Conservation (phyloP, 225 moss, liverwort and hornwort genomes). For the Neckera pumila region DNA sequence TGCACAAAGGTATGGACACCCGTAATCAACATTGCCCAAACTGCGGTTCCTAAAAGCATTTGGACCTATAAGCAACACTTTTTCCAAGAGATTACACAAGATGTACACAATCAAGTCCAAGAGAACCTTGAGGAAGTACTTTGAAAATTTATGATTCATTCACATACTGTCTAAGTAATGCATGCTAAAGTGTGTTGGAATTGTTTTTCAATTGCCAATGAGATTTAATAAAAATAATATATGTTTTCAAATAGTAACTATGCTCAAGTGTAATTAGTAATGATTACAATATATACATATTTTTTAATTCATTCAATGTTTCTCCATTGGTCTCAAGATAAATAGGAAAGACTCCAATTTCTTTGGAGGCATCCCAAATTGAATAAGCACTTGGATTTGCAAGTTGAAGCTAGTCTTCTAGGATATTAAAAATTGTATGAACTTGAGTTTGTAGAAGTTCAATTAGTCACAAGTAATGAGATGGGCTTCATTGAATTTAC, state of each 20-base stretch:
- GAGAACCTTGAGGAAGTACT: too few relatives aligned
- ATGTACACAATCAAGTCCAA: background rate
- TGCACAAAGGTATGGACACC: background rate
- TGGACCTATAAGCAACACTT: background rate
- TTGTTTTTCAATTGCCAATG: background rate
- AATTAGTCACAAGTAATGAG: background rate
- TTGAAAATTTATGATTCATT: background rate
- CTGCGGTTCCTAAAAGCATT: too few relatives aligned
- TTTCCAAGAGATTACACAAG: background rate
- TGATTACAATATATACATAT: accelerated
- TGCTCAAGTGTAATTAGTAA: background rate
- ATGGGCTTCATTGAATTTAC: background rate
- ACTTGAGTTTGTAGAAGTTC: background rate
- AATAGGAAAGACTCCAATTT: background rate
- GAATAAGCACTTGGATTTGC: background rate
- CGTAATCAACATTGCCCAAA: too few relatives aligned
- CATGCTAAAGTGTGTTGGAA: too few relatives aligned
- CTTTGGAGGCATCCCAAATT: background rate
- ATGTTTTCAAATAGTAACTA: background rate
- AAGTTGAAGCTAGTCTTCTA: background rate
- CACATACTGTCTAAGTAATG: background rate
- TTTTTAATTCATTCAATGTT: background rate
- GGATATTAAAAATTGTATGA: background rate
- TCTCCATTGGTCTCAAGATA: background rate
- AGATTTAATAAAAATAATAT: background rate